Conservation (phyloP, 2,329 filamentous ascomycete species). For the Exophiala sideris region DNA sequence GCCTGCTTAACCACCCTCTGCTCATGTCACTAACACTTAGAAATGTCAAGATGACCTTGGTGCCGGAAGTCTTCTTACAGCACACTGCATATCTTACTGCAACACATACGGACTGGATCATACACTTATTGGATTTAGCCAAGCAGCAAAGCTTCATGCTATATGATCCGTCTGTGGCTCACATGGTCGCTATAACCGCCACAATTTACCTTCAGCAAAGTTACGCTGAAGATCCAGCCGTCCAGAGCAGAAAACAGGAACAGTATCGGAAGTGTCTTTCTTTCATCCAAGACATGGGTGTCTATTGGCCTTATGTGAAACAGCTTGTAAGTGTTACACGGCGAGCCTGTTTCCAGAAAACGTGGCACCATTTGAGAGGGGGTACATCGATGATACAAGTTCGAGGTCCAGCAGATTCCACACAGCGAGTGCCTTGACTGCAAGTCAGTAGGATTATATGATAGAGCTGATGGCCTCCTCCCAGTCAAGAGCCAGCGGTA, state of each 20-base stretch:
- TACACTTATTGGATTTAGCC: constrained; percentile 50
- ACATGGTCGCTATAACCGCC: constrained; percentile 52
- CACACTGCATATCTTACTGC: constrained; percentile 53
- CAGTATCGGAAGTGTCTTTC: constrained; percentile 45
- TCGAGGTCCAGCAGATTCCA: too few species aligned
- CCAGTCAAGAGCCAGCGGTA: too few species aligned
- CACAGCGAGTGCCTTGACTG: not conserved
- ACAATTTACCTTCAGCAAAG: constrained; percentile 55
- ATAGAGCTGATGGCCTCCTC: not conserved
- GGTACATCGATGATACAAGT: too few species aligned
- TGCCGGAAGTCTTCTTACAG: constrained; percentile 53
- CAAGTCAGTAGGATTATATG: not conserved
- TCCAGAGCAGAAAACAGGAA: constrained; percentile 42
- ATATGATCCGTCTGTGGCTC: constrained; percentile 48
- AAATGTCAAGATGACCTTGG: constrained; percentile 50
- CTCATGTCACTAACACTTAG: constrained; percentile 51
- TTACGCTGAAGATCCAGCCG: constrained; percentile 43
- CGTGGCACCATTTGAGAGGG: too few species aligned
- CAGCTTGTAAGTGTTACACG: constrained; percentile 37
- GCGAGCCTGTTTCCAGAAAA: not conserved
- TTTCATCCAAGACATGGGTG: constrained; percentile 43
- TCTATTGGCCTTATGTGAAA: constrained; percentile 46
- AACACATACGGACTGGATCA: constrained; percentile 53
- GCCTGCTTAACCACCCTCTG: constrained; percentile 54
- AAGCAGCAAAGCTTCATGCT: constrained; percentile 46